Base-by-base conservation (phyloP, 371 early-diverging fungal species). In the Pancytospora philotis region DNA sequence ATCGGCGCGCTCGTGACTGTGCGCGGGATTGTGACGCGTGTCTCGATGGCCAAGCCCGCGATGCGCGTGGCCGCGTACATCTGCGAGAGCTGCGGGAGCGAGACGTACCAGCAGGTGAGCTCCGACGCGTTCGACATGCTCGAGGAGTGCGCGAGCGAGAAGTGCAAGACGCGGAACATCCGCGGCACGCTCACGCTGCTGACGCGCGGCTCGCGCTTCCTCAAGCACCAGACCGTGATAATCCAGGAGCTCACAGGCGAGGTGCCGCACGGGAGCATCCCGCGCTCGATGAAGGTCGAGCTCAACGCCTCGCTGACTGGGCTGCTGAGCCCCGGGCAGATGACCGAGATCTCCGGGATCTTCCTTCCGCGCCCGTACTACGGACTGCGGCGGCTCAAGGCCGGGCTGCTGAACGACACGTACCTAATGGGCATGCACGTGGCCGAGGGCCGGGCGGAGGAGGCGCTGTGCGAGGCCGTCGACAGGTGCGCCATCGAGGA, bases 261-360 rank as follows among this genome's bases (percentile, higher is more conserved):
- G 85, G 92, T 94, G 4, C 94, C 94, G 65, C 91, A 91, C 65
- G 98, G 97, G 53, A 90, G 92, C 80, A 92, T 95, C 76, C 98
- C 98, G 48, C 86, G 97, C 52, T 85, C 88, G 13, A 87, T 96
- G 83, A 89, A 87, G 16, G 83, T 95, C 4, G 89, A 94, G 74
- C 78, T 91, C 65, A 88, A 87, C 76, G 90, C 89, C 66, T 84
- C 84, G 52, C 79, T 86, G 58, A 89, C 90, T 58, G 87, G 93
- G 48, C 77, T 79, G 61, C 83, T 88, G 71, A 87, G 84, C 56
- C 95, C 95, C 4, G 98, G 95, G 65, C 93, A 94, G 80, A 85
- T 86, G 0, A 90, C 91, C 48, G 79, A 84, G 36, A 84, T 92
- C 32, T 83, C 88, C 0, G 95, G 97, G 64, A 85, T 95, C 63